Evolutionary conservation across 257 asterid genomes (phyloP).

Genomic region (Galeopsis tetrahit): DNA sequence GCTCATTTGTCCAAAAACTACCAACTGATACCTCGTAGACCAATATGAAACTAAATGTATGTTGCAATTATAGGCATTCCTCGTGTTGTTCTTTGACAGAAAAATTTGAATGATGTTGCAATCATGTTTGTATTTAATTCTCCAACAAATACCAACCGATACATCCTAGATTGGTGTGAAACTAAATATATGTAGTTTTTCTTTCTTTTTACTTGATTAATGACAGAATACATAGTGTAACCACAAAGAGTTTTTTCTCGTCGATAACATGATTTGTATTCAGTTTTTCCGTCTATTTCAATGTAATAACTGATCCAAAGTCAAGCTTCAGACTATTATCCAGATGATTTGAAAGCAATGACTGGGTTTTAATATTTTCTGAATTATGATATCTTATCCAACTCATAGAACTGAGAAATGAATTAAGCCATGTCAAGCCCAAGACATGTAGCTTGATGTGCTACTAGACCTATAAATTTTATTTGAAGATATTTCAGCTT

Average conservation of each 20-base stretch:
- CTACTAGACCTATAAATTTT: neutral
- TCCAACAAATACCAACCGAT: neutral
- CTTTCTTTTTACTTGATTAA: neutral
- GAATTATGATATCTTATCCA: slow-evolving; percentile 2
- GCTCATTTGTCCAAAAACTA: neutral
- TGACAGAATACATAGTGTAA: slow-evolving; percentile 15
- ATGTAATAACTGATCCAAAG: slow-evolving; percentile 14
- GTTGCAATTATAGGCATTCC: slow-evolving; percentile 13
- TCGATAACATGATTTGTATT: neutral
- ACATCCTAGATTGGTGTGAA: neutral
- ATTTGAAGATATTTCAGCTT: neutral
- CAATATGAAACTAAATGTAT: neutral
- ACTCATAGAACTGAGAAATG: slow-evolving; percentile 24
- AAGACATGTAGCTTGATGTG: slow-evolving; percentile 1
- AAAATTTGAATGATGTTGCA: slow-evolving; percentile 19
- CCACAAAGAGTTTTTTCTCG: neutral
- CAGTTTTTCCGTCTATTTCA: slow-evolving; percentile 7
- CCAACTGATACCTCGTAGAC: neutral
- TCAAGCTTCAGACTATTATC: slow-evolving; percentile 17
- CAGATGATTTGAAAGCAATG: slow-evolving; percentile 6
- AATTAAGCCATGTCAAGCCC: neutral
- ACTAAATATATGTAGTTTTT: neutral
- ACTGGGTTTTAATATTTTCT: neutral
- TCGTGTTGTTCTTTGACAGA: slow-evolving; percentile 27
- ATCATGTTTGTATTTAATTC: neutral